These are phyloP conservation scores for Saccharomycopsis fermentans DNA, from an alignment of 805 yeast genomes.

Conservation along the genomic window DNA sequence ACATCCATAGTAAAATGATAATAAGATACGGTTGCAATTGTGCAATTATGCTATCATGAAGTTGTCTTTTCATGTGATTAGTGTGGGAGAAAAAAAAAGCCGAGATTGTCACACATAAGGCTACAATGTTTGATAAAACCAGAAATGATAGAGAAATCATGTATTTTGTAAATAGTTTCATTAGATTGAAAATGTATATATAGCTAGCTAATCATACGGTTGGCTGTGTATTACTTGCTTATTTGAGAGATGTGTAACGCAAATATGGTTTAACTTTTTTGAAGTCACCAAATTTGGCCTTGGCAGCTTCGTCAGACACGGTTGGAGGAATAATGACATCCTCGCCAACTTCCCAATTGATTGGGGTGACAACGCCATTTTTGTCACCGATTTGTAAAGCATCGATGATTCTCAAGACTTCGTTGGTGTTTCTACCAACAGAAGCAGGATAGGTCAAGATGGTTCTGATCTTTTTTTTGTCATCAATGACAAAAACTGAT, in stretches of 20 bases:
- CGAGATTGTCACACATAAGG: no score
- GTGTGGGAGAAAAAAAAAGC: no score
- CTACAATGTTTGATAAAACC: no score
- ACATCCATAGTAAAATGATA: no score
- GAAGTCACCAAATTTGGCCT: slow-evolving; percentile 78
- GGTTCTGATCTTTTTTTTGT: slow-evolving; percentile 78
- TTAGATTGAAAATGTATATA: no score
- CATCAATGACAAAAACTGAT: slow-evolving; percentile 87
- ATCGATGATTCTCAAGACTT: slow-evolving; percentile 83
- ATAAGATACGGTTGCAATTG: slow-evolving; percentile 26
- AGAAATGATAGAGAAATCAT: not conserved
- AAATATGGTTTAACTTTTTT: slow-evolving; percentile 84
- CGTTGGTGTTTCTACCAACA: slow-evolving; percentile 88
- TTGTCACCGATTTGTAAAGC: slow-evolving; percentile 80
- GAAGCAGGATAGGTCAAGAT: slow-evolving; percentile 87
- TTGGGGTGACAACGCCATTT: slow-evolving; percentile 80
- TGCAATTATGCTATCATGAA: not conserved
- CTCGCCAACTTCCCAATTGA: slow-evolving; percentile 82
- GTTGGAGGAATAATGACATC: slow-evolving; percentile 90
- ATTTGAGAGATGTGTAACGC: slow-evolving; percentile 44
- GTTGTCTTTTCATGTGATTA: not conserved
- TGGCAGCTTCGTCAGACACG: slow-evolving; percentile 68
- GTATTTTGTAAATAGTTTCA: not conserved
- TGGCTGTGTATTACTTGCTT: not conserved
- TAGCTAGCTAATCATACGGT: no score